A percentile compares a stretch with the other conserved stretches of the same genome.
Evolutionary conservation across 495 filamentous ascomycete species (phyloP).

Genomic region (Penicillium crystallinum): DNA sequence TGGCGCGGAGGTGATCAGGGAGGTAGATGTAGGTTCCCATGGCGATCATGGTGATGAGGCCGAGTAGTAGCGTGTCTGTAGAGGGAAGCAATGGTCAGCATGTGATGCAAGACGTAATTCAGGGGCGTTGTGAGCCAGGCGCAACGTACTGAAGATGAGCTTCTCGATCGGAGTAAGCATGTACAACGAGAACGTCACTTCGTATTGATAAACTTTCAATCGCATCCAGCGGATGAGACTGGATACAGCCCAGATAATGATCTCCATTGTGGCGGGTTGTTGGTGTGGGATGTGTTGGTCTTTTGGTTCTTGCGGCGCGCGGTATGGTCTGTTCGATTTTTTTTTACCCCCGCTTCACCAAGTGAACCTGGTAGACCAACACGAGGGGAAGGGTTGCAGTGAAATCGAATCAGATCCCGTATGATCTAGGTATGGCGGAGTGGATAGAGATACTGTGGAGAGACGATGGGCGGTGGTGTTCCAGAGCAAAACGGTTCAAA

Average conservation of each 20-base stretch:
- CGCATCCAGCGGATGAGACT: constrained; percentile 59
- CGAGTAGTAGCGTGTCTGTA: constrained; percentile 83
- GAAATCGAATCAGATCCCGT: not conserved
- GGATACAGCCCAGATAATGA: constrained; percentile 37
- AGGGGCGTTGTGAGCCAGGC: not conserved
- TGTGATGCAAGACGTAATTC: not conserved
- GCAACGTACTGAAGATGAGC: constrained; percentile 72
- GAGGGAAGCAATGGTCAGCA: not conserved
- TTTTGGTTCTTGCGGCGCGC: not conserved
- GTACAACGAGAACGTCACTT: constrained; percentile 79
- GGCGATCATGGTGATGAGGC: constrained; percentile 76
- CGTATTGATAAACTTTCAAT: constrained; percentile 80
- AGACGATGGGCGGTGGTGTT: not conserved
- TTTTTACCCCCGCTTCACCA: not conserved
- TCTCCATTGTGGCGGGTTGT: constrained; percentile 20
- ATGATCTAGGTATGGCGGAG: not conserved
- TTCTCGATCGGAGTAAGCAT: constrained; percentile 83
- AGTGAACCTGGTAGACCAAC: not conserved
- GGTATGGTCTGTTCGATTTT: not conserved
- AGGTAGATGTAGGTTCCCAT: constrained; percentile 87
- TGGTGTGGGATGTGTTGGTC: not conserved
- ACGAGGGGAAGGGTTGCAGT: not conserved
- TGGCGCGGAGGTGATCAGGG: constrained; percentile 75
- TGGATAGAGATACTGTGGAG: not conserved
- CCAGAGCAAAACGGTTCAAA: not conserved